phyloP scores from a whole-genome alignment of 2,329 filamentous ascomycete genomes.

The Stemphylium lycopersici region DNA sequence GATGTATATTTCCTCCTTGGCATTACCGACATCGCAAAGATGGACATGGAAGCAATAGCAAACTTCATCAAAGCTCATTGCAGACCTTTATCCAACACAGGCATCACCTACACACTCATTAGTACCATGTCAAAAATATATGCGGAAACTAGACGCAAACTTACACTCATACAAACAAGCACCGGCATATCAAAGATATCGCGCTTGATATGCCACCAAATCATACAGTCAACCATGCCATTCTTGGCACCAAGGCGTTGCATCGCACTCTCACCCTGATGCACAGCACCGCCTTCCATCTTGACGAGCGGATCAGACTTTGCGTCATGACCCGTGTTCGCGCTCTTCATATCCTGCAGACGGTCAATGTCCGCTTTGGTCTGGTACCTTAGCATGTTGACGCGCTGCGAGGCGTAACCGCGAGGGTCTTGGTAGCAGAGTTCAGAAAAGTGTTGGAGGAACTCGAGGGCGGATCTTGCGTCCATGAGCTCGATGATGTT shows the following conservation, averaged over 20 bases:
- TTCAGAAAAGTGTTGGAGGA: conserved; percentile 94
- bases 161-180: conserved; percentile 97
- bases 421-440: conserved; percentile 91
- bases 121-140: conserved; percentile 8
- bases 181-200: conserved; percentile 99
- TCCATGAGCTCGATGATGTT: conserved; percentile 93
- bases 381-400: conserved; percentile 84
- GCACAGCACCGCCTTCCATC: conserved; percentile 34
- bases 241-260: conserved; percentile 79
- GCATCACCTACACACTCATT: conserved; percentile 34
- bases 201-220: conserved; percentile 95
- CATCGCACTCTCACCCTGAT: conserved; percentile 75
- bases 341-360: conserved; percentile 32
- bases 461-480: conserved; percentile 89
- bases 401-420: conserved; percentile 81
- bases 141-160: conserved; percentile 50
- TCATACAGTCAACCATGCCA: conserved; percentile 91
- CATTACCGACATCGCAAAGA: neutral
- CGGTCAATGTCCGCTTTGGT: conserved; percentile 55
- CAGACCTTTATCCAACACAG: conserved; percentile 35
- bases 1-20: neutral
- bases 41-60: neutral
- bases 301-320: conserved; percentile 37
- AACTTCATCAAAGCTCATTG: conserved; percentile 8
- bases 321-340: conserved; percentile 25